A percentile compares a stretch with the other conserved stretches of the same genome.
Evolutionary conservation across 495 filamentous ascomycete species (phyloP).

Genomic region (Alectoria sarmentosa): DNA sequence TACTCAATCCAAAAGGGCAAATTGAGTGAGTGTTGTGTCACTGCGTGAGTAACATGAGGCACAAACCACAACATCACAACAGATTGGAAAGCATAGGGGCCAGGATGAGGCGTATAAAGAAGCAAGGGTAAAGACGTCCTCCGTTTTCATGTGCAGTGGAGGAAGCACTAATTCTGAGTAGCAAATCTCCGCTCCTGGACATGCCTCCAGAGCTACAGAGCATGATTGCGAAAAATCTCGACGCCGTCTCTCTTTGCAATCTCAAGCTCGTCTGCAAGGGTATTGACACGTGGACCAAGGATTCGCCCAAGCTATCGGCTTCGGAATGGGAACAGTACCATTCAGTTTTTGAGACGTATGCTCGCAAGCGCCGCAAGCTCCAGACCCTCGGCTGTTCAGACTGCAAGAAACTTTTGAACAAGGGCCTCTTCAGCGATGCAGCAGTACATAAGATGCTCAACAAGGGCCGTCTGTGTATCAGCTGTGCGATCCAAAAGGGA

Average conservation of each 20-base stretch:
- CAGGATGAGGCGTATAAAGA: not conserved
- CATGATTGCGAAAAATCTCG: not conserved
- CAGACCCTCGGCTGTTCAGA: not conserved
- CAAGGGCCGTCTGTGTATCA: not conserved
- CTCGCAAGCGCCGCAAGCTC: constrained; percentile 1
- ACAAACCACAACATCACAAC: not conserved
- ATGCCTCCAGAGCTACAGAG: constrained; percentile 2
- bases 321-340: not conserved
- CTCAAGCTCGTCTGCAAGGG: constrained; percentile 6
- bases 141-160: not conserved
- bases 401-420: not conserved
- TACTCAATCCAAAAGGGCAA: not conserved
- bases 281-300: not conserved
- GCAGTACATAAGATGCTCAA: not conserved
- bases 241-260: not conserved
- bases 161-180: not conserved
- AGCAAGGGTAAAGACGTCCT: not conserved
- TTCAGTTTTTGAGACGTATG: not conserved
- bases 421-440: not conserved
- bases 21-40: not conserved
- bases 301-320: not conserved
- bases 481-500: constrained; percentile 8
- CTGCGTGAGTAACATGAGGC: not conserved
- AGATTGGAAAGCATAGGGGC: not conserved
- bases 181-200: not conserved